phyloP scores from a whole-genome alignment of 345 rosid genomes.

The Aurinia saxatilis region DNA sequence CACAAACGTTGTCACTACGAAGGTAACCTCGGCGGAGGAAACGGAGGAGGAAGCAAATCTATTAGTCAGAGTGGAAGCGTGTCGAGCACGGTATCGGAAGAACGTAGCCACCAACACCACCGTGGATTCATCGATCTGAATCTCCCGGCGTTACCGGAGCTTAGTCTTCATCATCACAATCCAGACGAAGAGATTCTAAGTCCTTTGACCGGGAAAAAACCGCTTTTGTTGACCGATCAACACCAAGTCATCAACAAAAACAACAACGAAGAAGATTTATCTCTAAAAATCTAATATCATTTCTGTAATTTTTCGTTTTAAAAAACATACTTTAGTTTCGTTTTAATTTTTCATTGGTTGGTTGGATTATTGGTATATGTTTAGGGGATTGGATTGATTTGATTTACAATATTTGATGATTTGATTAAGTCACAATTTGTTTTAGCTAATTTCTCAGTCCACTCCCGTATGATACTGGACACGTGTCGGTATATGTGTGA shows the following conservation, averaged over 20 bases:
- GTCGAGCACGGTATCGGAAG: conserved; percentile 40
- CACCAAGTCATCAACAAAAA: conserved; percentile 25
- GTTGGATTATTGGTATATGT: conserved; percentile 5
- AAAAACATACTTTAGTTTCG: neutral
- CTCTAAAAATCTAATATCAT: conserved; percentile 13
- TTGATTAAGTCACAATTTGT: conserved; percentile 4
- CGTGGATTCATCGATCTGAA: conserved; percentile 72
- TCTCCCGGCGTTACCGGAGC: conserved; percentile 73
- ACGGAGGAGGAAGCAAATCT: conserved; percentile 21
- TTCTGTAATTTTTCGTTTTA: neutral
- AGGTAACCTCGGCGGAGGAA: conserved; percentile 40
- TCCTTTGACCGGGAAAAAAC: conserved; percentile 65
- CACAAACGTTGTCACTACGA: conserved; percentile 98
- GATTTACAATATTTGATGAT: conserved; percentile 7
- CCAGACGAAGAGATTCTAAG: conserved; percentile 58
- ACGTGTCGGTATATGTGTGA: conserved; percentile 24
- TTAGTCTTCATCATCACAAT: conserved; percentile 10
- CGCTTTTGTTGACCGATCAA: conserved; percentile 36
- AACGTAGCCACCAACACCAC: conserved; percentile 43
- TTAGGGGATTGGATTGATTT: conserved; percentile 5
- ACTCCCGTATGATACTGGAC: neutral
- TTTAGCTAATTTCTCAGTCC: neutral
- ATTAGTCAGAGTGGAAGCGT: conserved; percentile 35
- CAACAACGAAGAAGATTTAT: conserved; percentile 2
- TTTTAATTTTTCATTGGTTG: conserved; percentile 12